These are phyloP conservation scores for Fraxinus nigra DNA, from an alignment of 305 asterid species.

Conservation along the genomic window DNA sequence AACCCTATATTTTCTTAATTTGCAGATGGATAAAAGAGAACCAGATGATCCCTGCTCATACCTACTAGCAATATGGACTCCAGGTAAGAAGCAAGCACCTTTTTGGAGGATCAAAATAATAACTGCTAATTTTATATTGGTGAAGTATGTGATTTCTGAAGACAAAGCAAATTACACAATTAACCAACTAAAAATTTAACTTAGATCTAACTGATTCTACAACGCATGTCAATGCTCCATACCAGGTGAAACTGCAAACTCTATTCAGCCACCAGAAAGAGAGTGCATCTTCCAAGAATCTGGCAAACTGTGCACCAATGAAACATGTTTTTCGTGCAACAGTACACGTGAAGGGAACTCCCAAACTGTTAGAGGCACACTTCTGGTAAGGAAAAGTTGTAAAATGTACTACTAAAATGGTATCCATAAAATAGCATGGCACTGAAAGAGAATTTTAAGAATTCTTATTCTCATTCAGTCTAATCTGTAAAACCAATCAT, in stretches of 20 bases:
- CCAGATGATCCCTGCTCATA: conserved; percentile 90
- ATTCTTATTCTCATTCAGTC: not conserved
- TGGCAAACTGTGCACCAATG: conserved; percentile 64
- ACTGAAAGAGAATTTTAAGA: not conserved
- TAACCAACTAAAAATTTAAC: conserved; percentile 3
- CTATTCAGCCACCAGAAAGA: conserved; percentile 81
- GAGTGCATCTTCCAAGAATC: conserved; percentile 60
- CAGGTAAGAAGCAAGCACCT: conserved; percentile 39
- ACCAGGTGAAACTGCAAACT: conserved; percentile 85
- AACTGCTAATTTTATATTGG: conserved; percentile 2
- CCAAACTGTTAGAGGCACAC: conserved; percentile 93
- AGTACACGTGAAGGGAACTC: conserved; percentile 82
- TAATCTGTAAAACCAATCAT: conserved; percentile 29
- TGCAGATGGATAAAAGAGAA: conserved; percentile 88
- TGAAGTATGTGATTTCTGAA: not conserved
- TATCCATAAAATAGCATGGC: conserved; percentile 1
- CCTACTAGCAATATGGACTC: conserved; percentile 87
- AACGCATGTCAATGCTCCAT: conserved; percentile 23
- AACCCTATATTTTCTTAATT: conserved; percentile 26
- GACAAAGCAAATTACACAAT: conserved; percentile 5
- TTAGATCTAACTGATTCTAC: conserved; percentile 18
- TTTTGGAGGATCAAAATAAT: conserved; percentile 11
- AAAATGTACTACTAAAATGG: not conserved
- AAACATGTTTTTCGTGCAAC: conserved; percentile 83
- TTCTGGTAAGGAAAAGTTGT: conserved; percentile 57